Percentiles rank a stretch among this genome's conserved stretches.
Evolutionary conservation across 106 monocot genomes (phyloP).

Genomic region (Acorus calamus): DNA sequence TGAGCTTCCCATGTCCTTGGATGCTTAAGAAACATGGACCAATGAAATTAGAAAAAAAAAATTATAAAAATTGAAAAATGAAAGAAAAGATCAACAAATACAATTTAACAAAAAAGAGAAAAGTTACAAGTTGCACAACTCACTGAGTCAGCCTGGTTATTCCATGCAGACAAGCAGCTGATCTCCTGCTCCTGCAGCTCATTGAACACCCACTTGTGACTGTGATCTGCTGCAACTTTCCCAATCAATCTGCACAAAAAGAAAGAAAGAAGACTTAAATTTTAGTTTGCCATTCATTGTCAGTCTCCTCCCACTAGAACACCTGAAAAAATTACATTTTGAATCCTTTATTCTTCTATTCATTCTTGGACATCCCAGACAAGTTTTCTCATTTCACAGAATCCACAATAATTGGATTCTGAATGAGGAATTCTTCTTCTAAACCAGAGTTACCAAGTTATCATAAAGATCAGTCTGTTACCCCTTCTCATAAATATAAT

Average conservation of each 20-base stretch:
- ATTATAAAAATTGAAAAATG: background rate
- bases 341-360: too few species aligned
- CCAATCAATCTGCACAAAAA: slow-evolving; percentile 69
- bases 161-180: slow-evolving; percentile 68
- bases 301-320: too few species aligned
- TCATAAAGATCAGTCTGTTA: too few species aligned
- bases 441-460: too few species aligned
- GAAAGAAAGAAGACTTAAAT: background rate
- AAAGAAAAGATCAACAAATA: background rate
- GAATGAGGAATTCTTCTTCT: too few species aligned
- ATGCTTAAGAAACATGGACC: slow-evolving; percentile 31
- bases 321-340: too few species aligned
- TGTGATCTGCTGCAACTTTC: slow-evolving; percentile 92
- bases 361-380: too few species aligned
- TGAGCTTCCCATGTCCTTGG: slow-evolving; percentile 99
- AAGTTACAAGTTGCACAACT: background rate
- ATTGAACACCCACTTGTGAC: slow-evolving; percentile 92
- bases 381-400: too few species aligned
- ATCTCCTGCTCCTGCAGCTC: slow-evolving; percentile 60
- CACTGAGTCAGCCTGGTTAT: slow-evolving; percentile 81
- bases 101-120: background rate
- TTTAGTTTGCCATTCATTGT: too few species aligned
- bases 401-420: too few species aligned
- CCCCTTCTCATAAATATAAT: too few species aligned
- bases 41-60: background rate